Base-by-base conservation (phyloP, 176 grass and related monocot species). In the Tillandsia fasciculata region DNA sequence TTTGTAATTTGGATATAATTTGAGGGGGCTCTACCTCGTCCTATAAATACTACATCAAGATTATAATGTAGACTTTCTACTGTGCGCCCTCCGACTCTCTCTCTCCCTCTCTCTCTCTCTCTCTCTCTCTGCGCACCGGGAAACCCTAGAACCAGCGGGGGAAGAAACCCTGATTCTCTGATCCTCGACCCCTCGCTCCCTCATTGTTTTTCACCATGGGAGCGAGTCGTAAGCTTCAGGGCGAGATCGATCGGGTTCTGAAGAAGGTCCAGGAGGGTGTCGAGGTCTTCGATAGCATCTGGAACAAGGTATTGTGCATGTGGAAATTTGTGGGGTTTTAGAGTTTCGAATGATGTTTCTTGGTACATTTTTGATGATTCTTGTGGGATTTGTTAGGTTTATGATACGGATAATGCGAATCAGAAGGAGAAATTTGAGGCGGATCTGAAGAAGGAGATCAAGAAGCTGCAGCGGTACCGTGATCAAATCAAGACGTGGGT, bases 351-450 rank as follows among this genome's bases (percentile, higher is more conserved):
- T 1, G 28, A 33, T 33, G 9, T 14, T 42, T 66, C 20, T 22
- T 71, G 11, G 13, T 11, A 1, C 28, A 64, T 63, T 71, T 12
- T 26, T 26, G 13, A 1, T 24, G 11, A 2, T 47, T 67, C 17
- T 18, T 72, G 29, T 6, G 66, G 33, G 33, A 42, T 42, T 20
- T 47, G 23, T 12, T 82, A 93, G 95, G 95, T 99, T 47, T 99
- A 99, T 66, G 95, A 99, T 63, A 94, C 95, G n/a, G 90, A 99
- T 57, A 99, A 99, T 82, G 89, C 84, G 48, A 99, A 99, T 79
- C 95, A 99, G 90, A 99, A 99, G 87, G 95, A 99, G 87, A 99
- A 99, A 65, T 99, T 99, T 65, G 95, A 99, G 80, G 95, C 90
- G 15, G 95, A 99, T 79, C 77, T 99, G 72, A 99, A 99, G 87